These are phyloP conservation scores for Lachancea quebecensis DNA, from an alignment of 805 yeast species.

Conservation along the genomic window DNA sequence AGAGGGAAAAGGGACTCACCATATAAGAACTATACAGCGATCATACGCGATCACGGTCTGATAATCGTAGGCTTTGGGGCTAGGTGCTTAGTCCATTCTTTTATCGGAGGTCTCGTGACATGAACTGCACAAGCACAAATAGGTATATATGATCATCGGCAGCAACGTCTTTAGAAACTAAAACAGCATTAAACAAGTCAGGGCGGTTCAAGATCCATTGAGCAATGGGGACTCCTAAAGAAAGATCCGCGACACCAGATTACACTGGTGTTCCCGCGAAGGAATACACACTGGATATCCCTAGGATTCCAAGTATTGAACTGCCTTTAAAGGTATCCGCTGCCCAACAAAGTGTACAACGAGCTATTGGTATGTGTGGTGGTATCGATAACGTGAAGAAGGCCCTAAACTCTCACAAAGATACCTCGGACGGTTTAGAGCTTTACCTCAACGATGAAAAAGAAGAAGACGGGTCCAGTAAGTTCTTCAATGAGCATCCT, in stretches of 20 bases:
- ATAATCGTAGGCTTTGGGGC: too few relatives aligned
- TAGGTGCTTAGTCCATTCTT: too few relatives aligned
- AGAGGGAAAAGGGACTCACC: constrained; percentile 27
- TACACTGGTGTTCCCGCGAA: constrained; percentile 33
- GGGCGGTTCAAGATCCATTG: too few relatives aligned
- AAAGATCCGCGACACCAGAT: not conserved
- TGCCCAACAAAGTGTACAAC: constrained; percentile 40
- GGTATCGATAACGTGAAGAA: constrained; percentile 39
- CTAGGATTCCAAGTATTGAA: constrained; percentile 69
- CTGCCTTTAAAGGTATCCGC: constrained; percentile 60
- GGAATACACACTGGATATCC: constrained; percentile 60
- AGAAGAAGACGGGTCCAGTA: constrained; percentile 33
- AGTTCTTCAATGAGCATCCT: constrained; percentile 49
- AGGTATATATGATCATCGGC: too few relatives aligned
- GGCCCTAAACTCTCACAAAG: constrained; percentile 28
- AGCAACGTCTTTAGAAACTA: too few relatives aligned
- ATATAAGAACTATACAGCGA: not conserved
- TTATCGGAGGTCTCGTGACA: too few relatives aligned
- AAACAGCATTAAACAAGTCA: too few relatives aligned
- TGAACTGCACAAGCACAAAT: too few relatives aligned
- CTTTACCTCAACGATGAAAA: constrained; percentile 34
- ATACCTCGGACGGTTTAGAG: constrained; percentile 24
- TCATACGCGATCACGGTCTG: too few relatives aligned
- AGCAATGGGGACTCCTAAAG: not conserved
- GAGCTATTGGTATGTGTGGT: constrained; percentile 66